Conservation (phyloP, 805 yeast genomes). For the Wickerhamiella sergipiensis region DNA sequence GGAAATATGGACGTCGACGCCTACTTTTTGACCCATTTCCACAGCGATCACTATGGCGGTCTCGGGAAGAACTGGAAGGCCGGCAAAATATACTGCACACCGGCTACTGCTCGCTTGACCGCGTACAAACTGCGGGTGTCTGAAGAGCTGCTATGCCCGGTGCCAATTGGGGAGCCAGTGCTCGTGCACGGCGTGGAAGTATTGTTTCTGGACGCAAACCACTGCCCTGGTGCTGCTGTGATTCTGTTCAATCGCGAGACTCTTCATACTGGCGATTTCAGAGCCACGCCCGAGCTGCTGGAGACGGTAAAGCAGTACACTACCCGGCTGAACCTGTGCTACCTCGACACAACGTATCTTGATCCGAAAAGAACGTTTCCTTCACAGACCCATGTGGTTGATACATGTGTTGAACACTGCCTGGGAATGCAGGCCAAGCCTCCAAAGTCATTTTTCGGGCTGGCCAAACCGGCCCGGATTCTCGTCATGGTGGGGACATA, state of each 20-base stretch:
- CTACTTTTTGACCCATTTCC: slow-evolving; percentile 50
- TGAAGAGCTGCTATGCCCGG: slow-evolving; percentile 27
- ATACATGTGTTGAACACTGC: slow-evolving; percentile 42
- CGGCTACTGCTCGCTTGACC: slow-evolving; percentile 49
- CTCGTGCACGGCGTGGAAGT: slow-evolving; percentile 37
- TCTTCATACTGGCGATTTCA: slow-evolving; percentile 88
- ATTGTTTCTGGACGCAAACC: slow-evolving; percentile 70
- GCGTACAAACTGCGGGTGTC: slow-evolving; percentile 41
- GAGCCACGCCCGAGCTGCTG: slow-evolving; percentile 46
- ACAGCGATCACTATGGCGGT: slow-evolving; percentile 90
- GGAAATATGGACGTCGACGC: slow-evolving; percentile 22
- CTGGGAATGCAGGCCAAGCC: slow-evolving; percentile 25
- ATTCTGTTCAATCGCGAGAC: slow-evolving; percentile 46
- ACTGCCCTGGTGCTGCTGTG: slow-evolving; percentile 90
- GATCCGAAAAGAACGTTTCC: slow-evolving; percentile 67
- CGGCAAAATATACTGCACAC: slow-evolving; percentile 61
- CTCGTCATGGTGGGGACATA: slow-evolving; percentile 73
- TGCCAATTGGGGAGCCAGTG: slow-evolving; percentile 32
- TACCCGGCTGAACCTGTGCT: slow-evolving; percentile 31
- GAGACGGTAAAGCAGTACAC: slow-evolving; percentile 8
- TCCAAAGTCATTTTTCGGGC: slow-evolving; percentile 14
- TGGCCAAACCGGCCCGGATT: slow-evolving; percentile 18
- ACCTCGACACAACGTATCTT: slow-evolving; percentile 84
- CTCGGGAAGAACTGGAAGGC: slow-evolving; percentile 61
- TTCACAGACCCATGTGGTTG: slow-evolving; percentile 54